Conservation (phyloP, 169 alveolate genomes). For the Plasmodium inui region DNA sequence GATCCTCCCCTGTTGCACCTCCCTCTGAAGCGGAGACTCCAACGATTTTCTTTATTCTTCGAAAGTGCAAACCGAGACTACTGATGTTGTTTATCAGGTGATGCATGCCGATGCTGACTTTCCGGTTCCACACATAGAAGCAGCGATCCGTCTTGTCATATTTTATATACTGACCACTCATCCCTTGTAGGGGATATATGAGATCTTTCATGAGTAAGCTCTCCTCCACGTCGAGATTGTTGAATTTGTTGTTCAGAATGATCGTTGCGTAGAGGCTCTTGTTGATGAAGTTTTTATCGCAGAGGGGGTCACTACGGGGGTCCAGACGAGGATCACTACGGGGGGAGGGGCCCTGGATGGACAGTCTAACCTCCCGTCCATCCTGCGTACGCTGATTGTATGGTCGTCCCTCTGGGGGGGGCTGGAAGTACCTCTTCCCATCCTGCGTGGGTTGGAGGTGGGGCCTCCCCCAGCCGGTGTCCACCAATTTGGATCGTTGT, state of each 20-base stretch:
- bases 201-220: slow-evolving; percentile 25
- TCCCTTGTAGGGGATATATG: slow-evolving; percentile 67
- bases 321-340: not conserved
- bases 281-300: slow-evolving; percentile 31
- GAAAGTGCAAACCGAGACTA: slow-evolving; percentile 26
- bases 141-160: slow-evolving; percentile 11
- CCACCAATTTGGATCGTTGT: not conserved
- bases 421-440: not conserved
- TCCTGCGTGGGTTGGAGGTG: not conserved
- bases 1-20: not conserved
- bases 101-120: slow-evolving; percentile 46
- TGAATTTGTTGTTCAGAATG: slow-evolving; percentile 38
- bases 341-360: not conserved
- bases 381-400: not conserved
- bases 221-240: slow-evolving; percentile 52
- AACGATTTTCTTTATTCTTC: not conserved
- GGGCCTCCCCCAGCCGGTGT: not conserved
- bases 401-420: not conserved
- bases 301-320: not conserved
- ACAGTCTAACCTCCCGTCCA: not conserved
- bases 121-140: slow-evolving; percentile 37
- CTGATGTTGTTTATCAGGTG: slow-evolving; percentile 40
- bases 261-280: slow-evolving; percentile 64
- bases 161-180: slow-evolving; percentile 54
- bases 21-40: not conserved